Percentiles rank a stretch among this genome's conserved stretches.
Evolutionary conservation across 2,329 filamentous ascomycete species (phyloP).

Genomic region (Talaromyces sp.): DNA sequence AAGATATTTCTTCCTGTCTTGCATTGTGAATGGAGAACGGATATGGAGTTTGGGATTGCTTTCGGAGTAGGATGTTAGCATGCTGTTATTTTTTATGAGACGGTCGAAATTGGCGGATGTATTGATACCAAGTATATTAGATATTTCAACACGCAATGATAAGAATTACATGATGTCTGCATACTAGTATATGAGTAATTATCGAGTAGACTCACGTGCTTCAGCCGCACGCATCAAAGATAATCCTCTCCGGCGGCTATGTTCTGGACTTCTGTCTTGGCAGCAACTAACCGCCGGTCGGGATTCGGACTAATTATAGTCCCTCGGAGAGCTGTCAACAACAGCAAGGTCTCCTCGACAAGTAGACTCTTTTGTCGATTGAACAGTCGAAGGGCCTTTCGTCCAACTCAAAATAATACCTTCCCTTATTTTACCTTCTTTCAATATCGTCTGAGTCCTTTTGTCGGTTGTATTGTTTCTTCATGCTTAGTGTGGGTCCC

Average conservation of each 20-base stretch:
- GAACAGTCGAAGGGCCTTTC: not conserved
- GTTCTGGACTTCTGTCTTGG: not conserved
- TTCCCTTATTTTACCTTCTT: not conserved
- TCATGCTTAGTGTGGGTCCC: slow-evolving; percentile 5
- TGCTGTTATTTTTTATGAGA: not conserved
- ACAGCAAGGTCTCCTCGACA: not conserved
- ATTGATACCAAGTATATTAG: not conserved
- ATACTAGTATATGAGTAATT: not conserved
- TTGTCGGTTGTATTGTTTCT: not conserved
- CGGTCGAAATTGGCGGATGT: no score
- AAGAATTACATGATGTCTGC: not conserved
- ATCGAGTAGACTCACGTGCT: slow-evolving; percentile 2
- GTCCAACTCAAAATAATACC: not conserved
- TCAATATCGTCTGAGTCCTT: no score
- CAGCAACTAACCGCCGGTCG: not conserved
- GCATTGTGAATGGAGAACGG: slow-evolving; percentile 1
- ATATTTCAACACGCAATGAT: not conserved
- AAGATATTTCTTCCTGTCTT: not conserved
- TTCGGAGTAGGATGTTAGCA: not conserved
- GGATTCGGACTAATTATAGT: slow-evolving; percentile 5
- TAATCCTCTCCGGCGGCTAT: not conserved
- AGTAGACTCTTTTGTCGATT: not conserved
- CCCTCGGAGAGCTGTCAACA: slow-evolving; percentile 5
- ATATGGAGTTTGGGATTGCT: slow-evolving; percentile 1
- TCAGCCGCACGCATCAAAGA: slow-evolving; percentile 11